Conservation (phyloP, 768 basidiomycete genomes). For the Suillus lakei region DNA sequence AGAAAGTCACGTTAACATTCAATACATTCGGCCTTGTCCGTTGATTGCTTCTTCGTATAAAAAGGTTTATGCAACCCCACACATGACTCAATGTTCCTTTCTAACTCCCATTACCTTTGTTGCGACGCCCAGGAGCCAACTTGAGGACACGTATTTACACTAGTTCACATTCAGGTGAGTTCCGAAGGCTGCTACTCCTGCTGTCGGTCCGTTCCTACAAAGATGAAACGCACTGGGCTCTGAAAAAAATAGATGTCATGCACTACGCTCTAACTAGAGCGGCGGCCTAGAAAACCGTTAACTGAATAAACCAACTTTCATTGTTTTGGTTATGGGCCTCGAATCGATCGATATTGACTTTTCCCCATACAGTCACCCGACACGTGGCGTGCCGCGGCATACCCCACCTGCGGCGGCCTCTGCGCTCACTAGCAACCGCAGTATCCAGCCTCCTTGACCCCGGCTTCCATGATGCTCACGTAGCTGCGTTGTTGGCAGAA, state of each 20-base stretch:
- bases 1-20: constrained; percentile 11
- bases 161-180: constrained; percentile 1
- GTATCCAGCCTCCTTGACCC: too few relatives aligned
- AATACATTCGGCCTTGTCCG: constrained; percentile 12
- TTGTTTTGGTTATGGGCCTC: neutral
- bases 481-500: too few relatives aligned
- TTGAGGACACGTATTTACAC: neutral
- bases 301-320: constrained; percentile 44
- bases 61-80: neutral
- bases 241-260: constrained; percentile 53
- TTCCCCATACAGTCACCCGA: constrained; percentile 1
- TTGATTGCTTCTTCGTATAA: constrained; percentile 8
- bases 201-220: neutral
- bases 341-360: constrained; percentile 18
- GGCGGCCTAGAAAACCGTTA: constrained; percentile 72
- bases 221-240: constrained; percentile 72
- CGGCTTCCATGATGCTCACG: too few relatives aligned
- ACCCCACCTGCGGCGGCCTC: too few relatives aligned
- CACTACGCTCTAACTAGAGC: constrained; percentile 52
- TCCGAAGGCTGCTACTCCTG: neutral
- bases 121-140: neutral
- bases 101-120: constrained; percentile 3
- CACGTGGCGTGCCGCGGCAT: constrained; percentile 1
- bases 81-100: neutral
- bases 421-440: too few relatives aligned